Conservation (phyloP, 2,329 filamentous ascomycete species). For the Cadophora luteo-olivacea region DNA sequence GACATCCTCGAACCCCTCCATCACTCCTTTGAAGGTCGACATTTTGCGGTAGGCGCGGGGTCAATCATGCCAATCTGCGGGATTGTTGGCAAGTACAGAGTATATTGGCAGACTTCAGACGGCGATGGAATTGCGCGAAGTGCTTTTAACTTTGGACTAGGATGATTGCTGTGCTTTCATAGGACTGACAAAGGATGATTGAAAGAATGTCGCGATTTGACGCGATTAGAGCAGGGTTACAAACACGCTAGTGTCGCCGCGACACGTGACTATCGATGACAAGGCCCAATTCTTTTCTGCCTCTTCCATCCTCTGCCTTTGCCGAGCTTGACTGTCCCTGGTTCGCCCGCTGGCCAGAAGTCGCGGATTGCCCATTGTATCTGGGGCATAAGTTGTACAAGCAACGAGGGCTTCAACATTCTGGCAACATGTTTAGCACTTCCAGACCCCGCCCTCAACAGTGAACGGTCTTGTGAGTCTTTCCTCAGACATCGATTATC, state of each 20-base stretch:
- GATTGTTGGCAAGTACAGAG: background rate
- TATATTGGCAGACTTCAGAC: background rate
- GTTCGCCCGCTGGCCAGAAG: too few species aligned
- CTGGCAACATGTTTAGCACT: too few species aligned
- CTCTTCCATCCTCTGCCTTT: background rate
- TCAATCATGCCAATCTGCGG: background rate
- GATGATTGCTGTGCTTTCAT: background rate
- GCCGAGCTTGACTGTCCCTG: too few species aligned
- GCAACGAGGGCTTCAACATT: too few species aligned
- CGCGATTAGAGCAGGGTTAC: background rate
- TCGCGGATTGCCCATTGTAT: background rate
- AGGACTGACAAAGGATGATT: background rate
- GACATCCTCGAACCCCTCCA: constrained; percentile 81
- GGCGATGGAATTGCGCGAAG: background rate
- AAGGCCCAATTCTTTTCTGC: too few species aligned
- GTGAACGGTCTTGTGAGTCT: too few species aligned
- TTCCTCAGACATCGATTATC: too few species aligned
- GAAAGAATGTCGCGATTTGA: background rate
- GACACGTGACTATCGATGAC: background rate
- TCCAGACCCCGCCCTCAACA: too few species aligned
- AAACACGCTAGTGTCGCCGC: background rate
- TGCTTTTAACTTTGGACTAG: background rate
- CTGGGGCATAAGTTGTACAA: background rate
- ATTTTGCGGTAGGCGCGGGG: constrained; percentile 50
- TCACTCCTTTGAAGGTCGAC: constrained; percentile 78